Evolutionary conservation across 169 alveolate species (phyloP).

Genomic region (Eimeria acervulina): DNA sequence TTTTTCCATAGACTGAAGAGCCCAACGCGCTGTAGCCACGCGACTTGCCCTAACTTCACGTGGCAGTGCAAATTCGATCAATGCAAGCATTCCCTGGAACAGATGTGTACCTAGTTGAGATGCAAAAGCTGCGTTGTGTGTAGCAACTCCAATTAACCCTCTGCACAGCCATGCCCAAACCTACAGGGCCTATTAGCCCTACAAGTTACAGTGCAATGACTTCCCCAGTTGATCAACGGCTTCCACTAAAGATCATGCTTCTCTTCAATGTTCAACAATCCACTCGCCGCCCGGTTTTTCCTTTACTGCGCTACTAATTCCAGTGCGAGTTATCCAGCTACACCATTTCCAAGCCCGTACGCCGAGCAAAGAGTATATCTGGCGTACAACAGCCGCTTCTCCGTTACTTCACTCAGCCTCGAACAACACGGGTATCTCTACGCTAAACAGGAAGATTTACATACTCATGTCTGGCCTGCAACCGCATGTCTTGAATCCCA

Average conservation of each 20-base stretch:
- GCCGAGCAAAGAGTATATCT: background rate
- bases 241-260: too few species aligned
- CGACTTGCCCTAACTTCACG: background rate
- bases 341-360: too few species aligned
- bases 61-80: background rate
- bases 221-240: too few species aligned
- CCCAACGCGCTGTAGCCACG: background rate
- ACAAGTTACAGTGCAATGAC: too few species aligned
- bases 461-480: background rate
- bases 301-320: too few species aligned
- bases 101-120: background rate
- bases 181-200: too few species aligned
- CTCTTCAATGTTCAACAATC: too few species aligned
- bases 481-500: background rate
- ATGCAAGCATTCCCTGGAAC: background rate
- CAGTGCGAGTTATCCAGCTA: too few species aligned
- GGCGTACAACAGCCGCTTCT: too few species aligned
- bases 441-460: background rate
- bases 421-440: background rate
- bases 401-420: background rate
- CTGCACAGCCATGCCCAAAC: background rate
- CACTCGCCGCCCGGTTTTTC: too few species aligned
- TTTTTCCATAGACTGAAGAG: background rate
- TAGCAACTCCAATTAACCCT: background rate
- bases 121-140: too few species aligned